These are phyloP conservation scores for Naematelia aurantialba DNA, from an alignment of 768 basidiomycete species.

Conservation along the genomic window DNA sequence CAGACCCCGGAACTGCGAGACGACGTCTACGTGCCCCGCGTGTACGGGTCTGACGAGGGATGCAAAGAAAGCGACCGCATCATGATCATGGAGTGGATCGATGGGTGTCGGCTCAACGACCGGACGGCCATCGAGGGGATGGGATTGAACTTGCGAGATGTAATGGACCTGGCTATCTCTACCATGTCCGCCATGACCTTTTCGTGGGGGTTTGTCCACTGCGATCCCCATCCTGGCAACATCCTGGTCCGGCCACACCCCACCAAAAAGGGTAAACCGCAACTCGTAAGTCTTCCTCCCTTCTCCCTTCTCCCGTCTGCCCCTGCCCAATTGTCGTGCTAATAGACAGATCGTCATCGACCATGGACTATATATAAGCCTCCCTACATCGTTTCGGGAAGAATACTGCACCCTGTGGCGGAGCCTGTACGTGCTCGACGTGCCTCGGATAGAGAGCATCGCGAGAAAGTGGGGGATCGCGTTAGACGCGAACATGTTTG, in stretches of 20 bases:
- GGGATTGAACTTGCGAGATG: slow-evolving; percentile 48
- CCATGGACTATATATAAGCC: slow-evolving; percentile 81
- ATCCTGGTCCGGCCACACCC: slow-evolving; percentile 66
- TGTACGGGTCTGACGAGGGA: slow-evolving; percentile 42
- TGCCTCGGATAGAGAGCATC: slow-evolving; percentile 47
- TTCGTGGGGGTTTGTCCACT: slow-evolving; percentile 76
- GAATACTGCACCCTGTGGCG: slow-evolving; percentile 77
- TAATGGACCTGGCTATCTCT: slow-evolving; percentile 84
- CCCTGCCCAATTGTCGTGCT: background rate
- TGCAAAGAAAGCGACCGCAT: slow-evolving; percentile 61
- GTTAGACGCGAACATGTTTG: slow-evolving; percentile 51
- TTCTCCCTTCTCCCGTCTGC: background rate
- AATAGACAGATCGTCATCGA: slow-evolving; percentile 70
- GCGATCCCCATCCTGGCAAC: slow-evolving; percentile 59
- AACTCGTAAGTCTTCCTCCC: slow-evolving; percentile 44
- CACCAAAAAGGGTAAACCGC: slow-evolving; percentile 54
- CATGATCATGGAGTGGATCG: slow-evolving; percentile 53
- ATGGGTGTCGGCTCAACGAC: slow-evolving; percentile 51
- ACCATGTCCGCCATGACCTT: slow-evolving; percentile 86
- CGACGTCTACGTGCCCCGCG: slow-evolving; percentile 69
- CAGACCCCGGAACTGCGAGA: slow-evolving; percentile 66
- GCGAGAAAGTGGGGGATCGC: slow-evolving; percentile 50
- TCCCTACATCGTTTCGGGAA: slow-evolving; percentile 63
- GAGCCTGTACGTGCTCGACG: slow-evolving; percentile 50
- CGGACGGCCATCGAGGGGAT: slow-evolving; percentile 44